Conservation (phyloP, 768 basidiomycete species). For the Phlebiopsis flavidoalba region DNA sequence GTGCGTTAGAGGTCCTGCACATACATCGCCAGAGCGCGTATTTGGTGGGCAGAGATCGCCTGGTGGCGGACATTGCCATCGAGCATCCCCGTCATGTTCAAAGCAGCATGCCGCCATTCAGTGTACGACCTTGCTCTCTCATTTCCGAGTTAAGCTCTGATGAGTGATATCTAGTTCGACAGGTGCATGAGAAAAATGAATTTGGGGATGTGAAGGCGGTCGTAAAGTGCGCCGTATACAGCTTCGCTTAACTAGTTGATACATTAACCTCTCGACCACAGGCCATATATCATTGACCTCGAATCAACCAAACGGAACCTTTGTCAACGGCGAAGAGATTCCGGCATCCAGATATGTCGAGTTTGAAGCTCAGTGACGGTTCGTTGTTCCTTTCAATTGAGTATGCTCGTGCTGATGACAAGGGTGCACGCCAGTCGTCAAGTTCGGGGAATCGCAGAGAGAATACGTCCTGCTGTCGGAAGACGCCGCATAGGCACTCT, state of each 20-base stretch:
- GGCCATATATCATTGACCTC: slow-evolving; percentile 95
- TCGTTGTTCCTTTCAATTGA: slow-evolving; percentile 22
- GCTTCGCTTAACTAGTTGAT: background rate
- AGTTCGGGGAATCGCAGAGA: slow-evolving; percentile 74
- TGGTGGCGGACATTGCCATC: slow-evolving; percentile 81
- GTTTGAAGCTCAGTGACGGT: slow-evolving; percentile 76
- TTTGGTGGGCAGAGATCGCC: slow-evolving; percentile 83
- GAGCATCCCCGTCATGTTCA: slow-evolving; percentile 97
- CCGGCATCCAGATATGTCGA: slow-evolving; percentile 88
- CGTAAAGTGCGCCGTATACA: slow-evolving; percentile 65
- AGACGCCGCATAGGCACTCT: slow-evolving; percentile 47
- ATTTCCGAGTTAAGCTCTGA: background rate
- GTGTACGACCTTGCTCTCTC: slow-evolving; percentile 40
- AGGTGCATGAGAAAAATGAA: slow-evolving; percentile 83
- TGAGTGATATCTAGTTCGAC: slow-evolving; percentile 51
- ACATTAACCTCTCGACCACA: background rate
- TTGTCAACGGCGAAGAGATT: slow-evolving; percentile 82
- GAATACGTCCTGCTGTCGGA: slow-evolving; percentile 88
- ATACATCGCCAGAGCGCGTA: slow-evolving; percentile 94
- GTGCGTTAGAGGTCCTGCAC: slow-evolving; percentile 74
- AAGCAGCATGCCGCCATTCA: slow-evolving; percentile 98
- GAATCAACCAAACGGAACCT: slow-evolving; percentile 97
- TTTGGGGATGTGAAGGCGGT: slow-evolving; percentile 72
- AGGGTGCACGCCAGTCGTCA: slow-evolving; percentile 52
- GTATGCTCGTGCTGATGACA: background rate